Evolutionary conservation across 208 protist genomes (phyloP).

Genomic region (Acanthamoeba rhysodes): DNA sequence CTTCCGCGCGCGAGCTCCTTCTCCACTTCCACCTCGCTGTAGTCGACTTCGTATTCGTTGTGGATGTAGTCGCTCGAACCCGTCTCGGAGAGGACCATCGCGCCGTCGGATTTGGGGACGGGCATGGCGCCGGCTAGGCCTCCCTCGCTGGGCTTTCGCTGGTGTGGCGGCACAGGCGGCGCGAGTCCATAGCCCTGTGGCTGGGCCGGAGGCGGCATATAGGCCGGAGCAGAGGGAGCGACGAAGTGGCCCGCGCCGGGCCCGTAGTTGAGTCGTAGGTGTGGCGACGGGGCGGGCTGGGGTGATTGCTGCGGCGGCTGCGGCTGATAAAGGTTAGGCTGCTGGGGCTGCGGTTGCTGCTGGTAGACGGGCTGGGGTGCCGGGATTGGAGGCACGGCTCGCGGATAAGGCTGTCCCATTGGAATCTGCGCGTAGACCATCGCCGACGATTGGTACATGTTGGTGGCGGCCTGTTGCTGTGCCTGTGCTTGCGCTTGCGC

Average conservation of each 20-base stretch:
- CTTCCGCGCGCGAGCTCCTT: conserved; percentile 68
- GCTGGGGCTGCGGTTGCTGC: not conserved
- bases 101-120: conserved; percentile 3
- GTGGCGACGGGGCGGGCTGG: conserved; percentile 8
- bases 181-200: not conserved
- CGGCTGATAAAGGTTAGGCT: not conserved
- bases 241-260: not conserved
- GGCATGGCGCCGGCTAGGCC: not conserved
- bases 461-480: conserved; percentile 6
- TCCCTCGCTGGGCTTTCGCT: conserved; percentile 55
- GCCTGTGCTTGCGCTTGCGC: not conserved
- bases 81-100: not conserved
- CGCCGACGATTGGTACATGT: conserved; percentile 18
- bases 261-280: not conserved
- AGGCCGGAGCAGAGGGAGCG: conserved; percentile 1
- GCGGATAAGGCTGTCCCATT: not conserved
- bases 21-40: conserved; percentile 36
- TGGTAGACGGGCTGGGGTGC: not conserved
- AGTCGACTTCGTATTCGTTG: conserved; percentile 47
- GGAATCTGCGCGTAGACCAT: conserved; percentile 61
- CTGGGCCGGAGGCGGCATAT: not conserved
- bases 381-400: not conserved
- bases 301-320: not conserved
- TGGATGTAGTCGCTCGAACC: conserved; percentile 3
- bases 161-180: conserved; percentile 22